Percentiles rank a stretch among this genome's conserved stretches.
These are phyloP conservation scores for Bullera alba DNA, from an alignment of 768 basidiomycete genomes.

Conservation along the genomic window DNA sequence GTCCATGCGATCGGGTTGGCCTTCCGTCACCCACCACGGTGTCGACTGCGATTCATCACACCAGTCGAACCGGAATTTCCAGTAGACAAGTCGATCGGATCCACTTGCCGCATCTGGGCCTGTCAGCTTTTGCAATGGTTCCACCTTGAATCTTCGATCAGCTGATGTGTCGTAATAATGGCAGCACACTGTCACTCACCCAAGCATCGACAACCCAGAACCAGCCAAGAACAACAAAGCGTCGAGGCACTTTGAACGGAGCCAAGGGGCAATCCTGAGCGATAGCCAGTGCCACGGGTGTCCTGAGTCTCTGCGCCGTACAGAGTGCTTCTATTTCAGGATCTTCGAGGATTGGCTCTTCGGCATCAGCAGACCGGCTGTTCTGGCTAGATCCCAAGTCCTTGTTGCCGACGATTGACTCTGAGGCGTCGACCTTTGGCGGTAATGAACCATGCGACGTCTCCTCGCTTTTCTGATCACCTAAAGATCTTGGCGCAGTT, in stretches of 20 bases:
- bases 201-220: conserved; percentile 43
- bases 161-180: too few relatives aligned
- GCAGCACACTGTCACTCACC: too few relatives aligned
- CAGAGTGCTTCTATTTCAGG: conserved; percentile 32
- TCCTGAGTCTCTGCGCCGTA: conserved; percentile 27
- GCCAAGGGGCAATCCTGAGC: conserved; percentile 32
- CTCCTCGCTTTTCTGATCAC: neutral
- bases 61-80: conserved; percentile 41
- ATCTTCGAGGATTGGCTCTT: conserved; percentile 11
- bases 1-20: neutral
- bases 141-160: too few relatives aligned
- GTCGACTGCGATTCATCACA: conserved; percentile 9
- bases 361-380: neutral
- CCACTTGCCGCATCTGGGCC: too few relatives aligned
- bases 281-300: conserved; percentile 34
- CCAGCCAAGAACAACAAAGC: conserved; percentile 40
- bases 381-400: neutral
- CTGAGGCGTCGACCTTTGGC: neutral
- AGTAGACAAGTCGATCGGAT: conserved; percentile 16
- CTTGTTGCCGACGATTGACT: neutral
- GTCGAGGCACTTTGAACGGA: conserved; percentile 33
- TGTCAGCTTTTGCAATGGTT: too few relatives aligned
- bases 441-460: neutral
- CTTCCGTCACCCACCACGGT: conserved; percentile 19
- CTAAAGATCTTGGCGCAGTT: neutral